A percentile compares a stretch with the other conserved stretches of the same genome.
phyloP scores from a whole-genome alignment of 768 basidiomycete species.

The Brasilioporus rufonigricans region DNA sequence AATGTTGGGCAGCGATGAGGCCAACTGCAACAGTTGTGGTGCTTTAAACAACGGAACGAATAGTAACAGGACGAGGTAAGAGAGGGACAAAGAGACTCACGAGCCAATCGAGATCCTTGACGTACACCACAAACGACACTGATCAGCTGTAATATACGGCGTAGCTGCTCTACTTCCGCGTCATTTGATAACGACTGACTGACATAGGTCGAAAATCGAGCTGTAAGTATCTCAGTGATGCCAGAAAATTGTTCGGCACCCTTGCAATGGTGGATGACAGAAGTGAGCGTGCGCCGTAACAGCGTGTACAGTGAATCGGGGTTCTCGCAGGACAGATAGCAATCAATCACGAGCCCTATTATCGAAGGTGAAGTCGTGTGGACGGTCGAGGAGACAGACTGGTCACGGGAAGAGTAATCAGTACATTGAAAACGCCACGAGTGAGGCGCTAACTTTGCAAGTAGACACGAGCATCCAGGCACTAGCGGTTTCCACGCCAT shows the following conservation, averaged over 20 bases:
- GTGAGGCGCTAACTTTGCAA: constrained; percentile 57
- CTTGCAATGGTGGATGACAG: constrained; percentile 81
- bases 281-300: constrained; percentile 71
- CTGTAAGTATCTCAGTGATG: constrained; percentile 52
- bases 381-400: constrained; percentile 82
- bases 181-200: not conserved
- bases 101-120: constrained; percentile 63
- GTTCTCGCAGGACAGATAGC: constrained; percentile 44
- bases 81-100: constrained; percentile 38
- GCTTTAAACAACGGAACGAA: constrained; percentile 21
- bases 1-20: constrained; percentile 30
- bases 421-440: not conserved
- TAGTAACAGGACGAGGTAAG: constrained; percentile 2
- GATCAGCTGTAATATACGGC: constrained; percentile 55
- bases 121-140: constrained; percentile 61
- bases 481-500: constrained; percentile 56
- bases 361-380: constrained; percentile 74
- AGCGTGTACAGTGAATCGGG: constrained; percentile 50
- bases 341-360: constrained; percentile 53
- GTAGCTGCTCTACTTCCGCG: constrained; percentile 37
- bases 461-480: constrained; percentile 78
- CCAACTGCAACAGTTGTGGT: constrained; percentile 36
- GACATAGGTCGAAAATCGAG: constrained; percentile 31
- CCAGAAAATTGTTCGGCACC: constrained; percentile 60
- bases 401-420: not conserved